Evolutionary conservation across 2,329 filamentous ascomycete species (phyloP).

Genomic region (Nemania serpens): DNA sequence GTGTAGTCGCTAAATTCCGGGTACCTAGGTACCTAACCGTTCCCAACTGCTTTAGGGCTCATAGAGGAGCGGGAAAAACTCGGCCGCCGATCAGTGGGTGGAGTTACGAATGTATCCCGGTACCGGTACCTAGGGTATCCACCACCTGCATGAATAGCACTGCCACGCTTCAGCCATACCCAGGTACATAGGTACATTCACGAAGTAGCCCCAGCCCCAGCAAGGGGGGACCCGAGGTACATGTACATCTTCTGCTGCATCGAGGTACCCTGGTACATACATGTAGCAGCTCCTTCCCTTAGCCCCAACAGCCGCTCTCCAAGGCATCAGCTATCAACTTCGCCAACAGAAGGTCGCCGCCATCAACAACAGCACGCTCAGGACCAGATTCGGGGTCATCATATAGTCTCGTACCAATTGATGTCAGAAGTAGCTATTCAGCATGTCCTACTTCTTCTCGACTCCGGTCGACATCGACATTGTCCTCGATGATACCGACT

Average conservation of each 20-base stretch:
- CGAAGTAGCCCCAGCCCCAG: not conserved
- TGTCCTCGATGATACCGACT: constrained; percentile 92
- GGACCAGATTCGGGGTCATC: not conserved
- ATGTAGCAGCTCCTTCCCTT: too few species aligned
- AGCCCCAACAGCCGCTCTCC: too few species aligned
- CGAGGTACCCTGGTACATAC: too few species aligned
- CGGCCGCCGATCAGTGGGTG: constrained; percentile 23
- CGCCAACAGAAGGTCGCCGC: not conserved
- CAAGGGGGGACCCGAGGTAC: too few species aligned
- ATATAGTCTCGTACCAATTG: constrained; percentile 2
- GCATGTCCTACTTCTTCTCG: constrained; percentile 97
- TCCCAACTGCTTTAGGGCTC: constrained; percentile 32
- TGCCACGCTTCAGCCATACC: constrained; percentile 24
- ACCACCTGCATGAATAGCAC: too few species aligned
- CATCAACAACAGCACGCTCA: constrained; percentile 5
- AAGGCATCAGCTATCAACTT: constrained; percentile 19
- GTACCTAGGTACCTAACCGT: constrained; percentile 33
- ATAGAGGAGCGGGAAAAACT: constrained; percentile 28
- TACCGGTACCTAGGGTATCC: too few species aligned
- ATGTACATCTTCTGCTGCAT: too few species aligned
- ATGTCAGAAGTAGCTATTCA: constrained; percentile 13
- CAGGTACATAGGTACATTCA: not conserved
- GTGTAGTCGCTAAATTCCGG: constrained; percentile 41
- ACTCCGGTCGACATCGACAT: constrained; percentile 99
- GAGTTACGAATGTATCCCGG: too few species aligned